Evolutionary conservation across 2,329 filamentous ascomycete species (phyloP), one percentile per base, ranked within the genome.

Genomic region (Trichoderma sp.): DNA sequence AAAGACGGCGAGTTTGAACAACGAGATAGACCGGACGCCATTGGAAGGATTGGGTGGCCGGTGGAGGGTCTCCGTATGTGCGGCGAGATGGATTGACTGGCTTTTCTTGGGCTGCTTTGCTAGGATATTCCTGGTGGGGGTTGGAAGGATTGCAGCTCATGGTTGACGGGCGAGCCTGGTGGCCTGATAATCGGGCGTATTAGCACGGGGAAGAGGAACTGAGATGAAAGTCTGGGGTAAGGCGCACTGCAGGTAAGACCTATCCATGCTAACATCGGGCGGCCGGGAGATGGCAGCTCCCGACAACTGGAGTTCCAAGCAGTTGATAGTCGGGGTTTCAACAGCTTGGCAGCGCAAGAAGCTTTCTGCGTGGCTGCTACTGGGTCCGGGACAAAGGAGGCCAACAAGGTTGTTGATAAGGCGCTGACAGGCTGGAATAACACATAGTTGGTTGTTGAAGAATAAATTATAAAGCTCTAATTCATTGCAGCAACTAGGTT

Each of bases 371-470:
- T 61, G 39, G 59, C 59, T 49, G 49, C 34, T 49, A 26, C 10
- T 49, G 46, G 46, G n/a, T 64, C 51, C 60, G 61, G 61, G 61
- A 66, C 51, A 66, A 66, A 56, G 61, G 61, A 58, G 52, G 28
- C 18, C 24, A 28, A 28, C 26, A 37, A 34, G 52, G 14, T 56
- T 56, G 46, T 46, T 4, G 37, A 34, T 32, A 58, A 65, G 28
- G 61, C 14, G 24, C 11, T 55, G 26, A 30, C 6, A n/a, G 52
- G 52, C 46, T 49, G 46, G n/a, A 24, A 8, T 1, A 5, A 21
- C 8, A 26, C 6, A 26, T 18, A 30, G n/a, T n/a, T 54, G 16
- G 51, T 14, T 14, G 14, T 26, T 28, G 6, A 16, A 24, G 21
- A 13, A 56, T 56, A 56, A 21, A 24, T 13, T 34, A 37, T 34